phyloP scores from a whole-genome alignment of 805 yeast species.

The Hyphopichia homilentoma region DNA sequence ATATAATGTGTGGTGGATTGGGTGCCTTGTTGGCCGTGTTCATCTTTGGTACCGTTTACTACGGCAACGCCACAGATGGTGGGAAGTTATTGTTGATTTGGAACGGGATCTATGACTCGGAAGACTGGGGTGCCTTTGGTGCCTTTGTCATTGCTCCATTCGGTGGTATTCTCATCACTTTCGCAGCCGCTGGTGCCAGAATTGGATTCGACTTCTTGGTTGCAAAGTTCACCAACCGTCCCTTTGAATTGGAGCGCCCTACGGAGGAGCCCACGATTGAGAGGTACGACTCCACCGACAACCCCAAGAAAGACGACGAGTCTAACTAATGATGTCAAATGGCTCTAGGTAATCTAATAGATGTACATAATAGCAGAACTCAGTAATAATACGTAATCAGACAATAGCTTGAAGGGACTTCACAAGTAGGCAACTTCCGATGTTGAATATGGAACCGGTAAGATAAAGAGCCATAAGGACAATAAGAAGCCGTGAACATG shows the following conservation, averaged over 20 bases:
- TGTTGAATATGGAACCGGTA: too few relatives aligned
- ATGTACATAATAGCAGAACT: constrained; percentile 1
- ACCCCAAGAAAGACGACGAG: neutral
- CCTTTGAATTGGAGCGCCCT: too few relatives aligned
- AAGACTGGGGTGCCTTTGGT: constrained; percentile 93
- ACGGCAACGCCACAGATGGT: constrained; percentile 68
- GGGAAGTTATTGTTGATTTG: constrained; percentile 69
- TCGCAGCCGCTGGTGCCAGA: constrained; percentile 49
- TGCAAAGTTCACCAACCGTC: constrained; percentile 30
- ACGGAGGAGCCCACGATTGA: neutral
- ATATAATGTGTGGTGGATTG: constrained; percentile 77
- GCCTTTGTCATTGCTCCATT: constrained; percentile 90
- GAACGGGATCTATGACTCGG: constrained; percentile 72
- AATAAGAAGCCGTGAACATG: too few relatives aligned
- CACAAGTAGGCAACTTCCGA: too few relatives aligned
- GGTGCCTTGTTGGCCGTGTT: constrained; percentile 81
- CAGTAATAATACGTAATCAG: neutral
- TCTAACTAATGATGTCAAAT: too few relatives aligned
- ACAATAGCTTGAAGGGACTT: too few relatives aligned
- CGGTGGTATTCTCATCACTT: constrained; percentile 65
- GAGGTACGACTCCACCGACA: constrained; percentile 1
- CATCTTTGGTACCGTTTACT: constrained; percentile 80
- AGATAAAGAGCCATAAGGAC: too few relatives aligned
- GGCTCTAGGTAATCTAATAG: too few relatives aligned
- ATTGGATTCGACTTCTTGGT: constrained; percentile 26